Evolutionary conservation across 306 rosid genomes (phyloP), one percentile per base, ranked within the genome.

Genomic region (Lithocarpus polystachyus): DNA sequence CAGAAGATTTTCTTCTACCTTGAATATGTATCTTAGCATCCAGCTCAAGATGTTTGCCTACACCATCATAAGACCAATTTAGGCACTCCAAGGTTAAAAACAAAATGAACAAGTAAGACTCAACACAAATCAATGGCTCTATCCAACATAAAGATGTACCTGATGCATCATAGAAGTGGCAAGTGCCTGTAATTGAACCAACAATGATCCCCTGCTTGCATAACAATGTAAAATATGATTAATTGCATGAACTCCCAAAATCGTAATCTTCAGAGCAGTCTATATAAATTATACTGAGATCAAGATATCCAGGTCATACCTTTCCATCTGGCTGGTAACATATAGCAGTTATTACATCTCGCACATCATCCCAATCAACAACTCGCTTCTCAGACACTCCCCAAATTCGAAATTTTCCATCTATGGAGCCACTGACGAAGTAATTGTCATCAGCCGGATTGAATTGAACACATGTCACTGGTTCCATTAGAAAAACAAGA

Each of bases 361-460:
- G 80, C 31, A 82, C 77, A 79, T 91, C 94, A 37, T 84, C 91
- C 99, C 99, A 95, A 56, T 95, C 99, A 83, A 90, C 94, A 37
- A 95, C 99, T 45, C 97, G 87, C 76, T 85, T 88, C 80, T 91
- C 90, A 11, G 59, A 77, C 40, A 90, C 48, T 3, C 98, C 93
- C 99, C 99, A 95, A 74, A 95, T 84, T 69, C 97, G 90, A 62
- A 90, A 91, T 87, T 92, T 95, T 9, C 99, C 98, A 79, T 95
- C 98, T 23, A 93, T 85, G 72, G 97, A 95, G 57, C 98, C 99
- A 73, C 93, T 95, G 72, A 93, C 82, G 90, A 95, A 95, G 89
- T 89, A 84, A 80, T 87, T 89, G 75, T 83, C 90, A 71, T 90
- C 83, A 40, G 86, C 78, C 2, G 99, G 99, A 73, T 91, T 95